phyloP scores from a whole-genome alignment of 2,329 filamentous ascomycete species.

The Neofusicoccum cordaticola region DNA sequence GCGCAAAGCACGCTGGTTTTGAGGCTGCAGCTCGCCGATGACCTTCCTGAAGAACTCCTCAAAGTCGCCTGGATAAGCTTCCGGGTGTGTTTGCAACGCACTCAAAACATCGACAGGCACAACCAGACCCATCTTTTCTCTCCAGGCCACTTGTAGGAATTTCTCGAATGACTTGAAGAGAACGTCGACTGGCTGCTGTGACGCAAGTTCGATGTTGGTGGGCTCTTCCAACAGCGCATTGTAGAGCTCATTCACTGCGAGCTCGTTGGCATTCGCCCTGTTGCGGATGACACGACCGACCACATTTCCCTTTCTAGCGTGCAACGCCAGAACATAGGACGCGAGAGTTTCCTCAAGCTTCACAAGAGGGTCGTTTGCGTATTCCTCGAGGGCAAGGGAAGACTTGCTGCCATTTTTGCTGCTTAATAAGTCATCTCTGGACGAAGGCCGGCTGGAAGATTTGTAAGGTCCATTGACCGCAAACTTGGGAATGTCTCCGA shows the following conservation, averaged over 20 bases:
- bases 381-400: not conserved
- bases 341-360: conserved; percentile 82
- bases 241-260: conserved; percentile 84
- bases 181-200: conserved; percentile 75
- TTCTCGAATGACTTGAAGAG: conserved; percentile 93
- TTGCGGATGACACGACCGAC: conserved; percentile 73
- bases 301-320: conserved; percentile 82
- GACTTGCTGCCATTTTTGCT: not conserved
- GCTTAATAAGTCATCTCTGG: conserved; percentile 5
- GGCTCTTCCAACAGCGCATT: conserved; percentile 83
- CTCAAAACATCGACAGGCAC: conserved; percentile 70
- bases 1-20: conserved; percentile 72
- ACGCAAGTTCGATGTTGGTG: conserved; percentile 69
- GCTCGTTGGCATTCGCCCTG: conserved; percentile 68
- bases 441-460: conserved; percentile 31
- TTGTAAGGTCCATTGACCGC: conserved; percentile 33
- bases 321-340: conserved; percentile 76
- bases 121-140: conserved; percentile 80
- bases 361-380: conserved; percentile 47
- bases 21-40: conserved; percentile 53
- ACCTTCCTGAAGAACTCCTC: conserved; percentile 57
- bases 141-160: conserved; percentile 85
- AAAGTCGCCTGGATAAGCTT: conserved; percentile 68
- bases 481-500: conserved; percentile 34
- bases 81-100: conserved; percentile 63